Conservation (phyloP, 176 grass and related monocot genomes). For the Elymus sibiricus region DNA sequence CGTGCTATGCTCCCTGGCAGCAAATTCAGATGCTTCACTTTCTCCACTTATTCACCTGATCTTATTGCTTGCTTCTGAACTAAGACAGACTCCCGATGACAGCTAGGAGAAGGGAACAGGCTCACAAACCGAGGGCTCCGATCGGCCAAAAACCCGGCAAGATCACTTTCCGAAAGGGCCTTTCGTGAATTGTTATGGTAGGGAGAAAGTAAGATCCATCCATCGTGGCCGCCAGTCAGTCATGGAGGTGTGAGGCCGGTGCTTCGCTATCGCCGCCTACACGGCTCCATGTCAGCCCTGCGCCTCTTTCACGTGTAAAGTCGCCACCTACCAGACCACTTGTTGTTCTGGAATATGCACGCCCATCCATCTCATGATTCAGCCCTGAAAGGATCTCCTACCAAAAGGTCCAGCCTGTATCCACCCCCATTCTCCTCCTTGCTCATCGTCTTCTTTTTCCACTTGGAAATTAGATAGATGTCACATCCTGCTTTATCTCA, state of each 20-base stretch:
- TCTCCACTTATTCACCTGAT: neutral
- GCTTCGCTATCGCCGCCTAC: slow-evolving; percentile 9
- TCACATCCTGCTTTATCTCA: no score
- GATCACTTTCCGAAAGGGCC: slow-evolving; percentile 5
- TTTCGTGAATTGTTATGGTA: slow-evolving; percentile 23
- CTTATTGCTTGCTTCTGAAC: no score
- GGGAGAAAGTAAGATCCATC: no score
- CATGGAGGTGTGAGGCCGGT: no score
- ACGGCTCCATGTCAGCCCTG: slow-evolving; percentile 48
- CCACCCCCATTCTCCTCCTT: neutral
- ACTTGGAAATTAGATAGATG: neutral
- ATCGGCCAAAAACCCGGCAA: slow-evolving; percentile 8
- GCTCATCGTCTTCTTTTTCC: neutral
- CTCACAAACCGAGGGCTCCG: slow-evolving; percentile 11
- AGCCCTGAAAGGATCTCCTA: slow-evolving; percentile 34
- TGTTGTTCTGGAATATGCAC: slow-evolving; percentile 31
- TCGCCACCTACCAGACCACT: slow-evolving; percentile 33
- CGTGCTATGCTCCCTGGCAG: neutral
- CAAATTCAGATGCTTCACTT: neutral
- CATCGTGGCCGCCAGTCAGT: no score
- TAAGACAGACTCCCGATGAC: no score
- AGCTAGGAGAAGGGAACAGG: neutral
- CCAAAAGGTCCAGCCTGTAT: slow-evolving; percentile 15
- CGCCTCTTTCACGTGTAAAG: slow-evolving; percentile 30
- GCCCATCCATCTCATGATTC: slow-evolving; percentile 32